phyloP scores from a whole-genome alignment of 768 basidiomycete genomes.

The Suillus hirtellus region DNA sequence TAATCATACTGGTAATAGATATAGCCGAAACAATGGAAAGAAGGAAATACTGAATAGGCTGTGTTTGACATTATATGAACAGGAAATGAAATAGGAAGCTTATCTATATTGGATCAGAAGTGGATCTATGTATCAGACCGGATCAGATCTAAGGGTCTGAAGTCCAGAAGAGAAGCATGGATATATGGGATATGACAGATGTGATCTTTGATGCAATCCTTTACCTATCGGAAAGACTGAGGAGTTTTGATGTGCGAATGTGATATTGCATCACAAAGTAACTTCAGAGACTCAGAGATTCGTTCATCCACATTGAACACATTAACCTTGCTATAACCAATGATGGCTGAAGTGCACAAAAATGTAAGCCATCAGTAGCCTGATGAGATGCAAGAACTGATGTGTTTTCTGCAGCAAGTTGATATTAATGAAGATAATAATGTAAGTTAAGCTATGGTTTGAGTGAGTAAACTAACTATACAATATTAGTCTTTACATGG shows the following conservation, averaged over 20 bases:
- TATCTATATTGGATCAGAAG: too few species aligned
- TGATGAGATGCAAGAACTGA: not conserved
- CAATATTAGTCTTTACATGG: not conserved
- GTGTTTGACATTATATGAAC: too few species aligned
- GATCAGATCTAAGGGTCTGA: too few species aligned
- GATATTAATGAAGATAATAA: not conserved
- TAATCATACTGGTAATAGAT: too few species aligned
- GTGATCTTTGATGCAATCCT: too few species aligned
- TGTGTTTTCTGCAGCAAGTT: not conserved
- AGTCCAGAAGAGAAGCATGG: too few species aligned
- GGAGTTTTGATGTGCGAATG: not conserved
- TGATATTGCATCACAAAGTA: not conserved
- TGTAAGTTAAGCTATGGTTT: not conserved
- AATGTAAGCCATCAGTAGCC: not conserved
- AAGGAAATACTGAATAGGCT: too few species aligned
- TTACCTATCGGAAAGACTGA: not conserved
- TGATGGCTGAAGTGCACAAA: not conserved
- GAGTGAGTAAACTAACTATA: not conserved
- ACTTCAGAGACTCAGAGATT: too few species aligned
- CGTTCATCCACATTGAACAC: not conserved
- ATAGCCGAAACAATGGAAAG: too few species aligned
- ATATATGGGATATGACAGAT: too few species aligned
- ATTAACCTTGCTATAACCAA: not conserved
- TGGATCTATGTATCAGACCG: too few species aligned
- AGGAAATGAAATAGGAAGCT: too few species aligned